phyloP scores from a whole-genome alignment of 1,284 basidiomycete species.

The Peniophora sp. region DNA sequence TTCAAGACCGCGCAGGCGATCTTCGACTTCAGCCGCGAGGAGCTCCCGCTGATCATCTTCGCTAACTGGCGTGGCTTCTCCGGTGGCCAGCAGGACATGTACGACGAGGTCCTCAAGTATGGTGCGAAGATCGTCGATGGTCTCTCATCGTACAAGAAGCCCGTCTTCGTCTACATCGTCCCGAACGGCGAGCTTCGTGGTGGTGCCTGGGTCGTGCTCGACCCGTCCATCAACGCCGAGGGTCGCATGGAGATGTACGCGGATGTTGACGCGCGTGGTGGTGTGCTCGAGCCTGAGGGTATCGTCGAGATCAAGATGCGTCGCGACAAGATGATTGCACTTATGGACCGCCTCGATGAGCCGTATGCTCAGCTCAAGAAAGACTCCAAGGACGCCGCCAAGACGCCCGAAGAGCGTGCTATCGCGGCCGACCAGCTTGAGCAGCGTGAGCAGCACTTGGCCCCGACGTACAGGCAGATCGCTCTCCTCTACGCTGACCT shows the following conservation, averaged over 20 bases:
- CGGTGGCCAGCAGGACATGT: conserved; percentile 98
- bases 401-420: conserved; percentile 68
- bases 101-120: conserved; percentile 90
- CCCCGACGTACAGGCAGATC: conserved; percentile 90
- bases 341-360: conserved; percentile 93
- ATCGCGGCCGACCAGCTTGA: conserved; percentile 62
- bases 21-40: conserved; percentile 97
- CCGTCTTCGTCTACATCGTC: conserved; percentile 98
- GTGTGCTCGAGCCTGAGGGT: conserved; percentile 97
- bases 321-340: conserved; percentile 79
- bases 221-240: conserved; percentile 93
- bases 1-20: conserved; percentile 99
- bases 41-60: conserved; percentile 95
- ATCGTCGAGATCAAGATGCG: conserved; percentile 93
- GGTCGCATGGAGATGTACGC: conserved; percentile 99
- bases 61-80: conserved; percentile 99
- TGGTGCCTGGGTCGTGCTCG: conserved; percentile 98
- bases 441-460: conserved; percentile 76
- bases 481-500: conserved; percentile 95
- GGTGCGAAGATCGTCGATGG: conserved; percentile 98
- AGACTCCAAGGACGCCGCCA: conserved; percentile 67
- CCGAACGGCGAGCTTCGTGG: conserved; percentile 98
- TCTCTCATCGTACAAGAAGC: conserved; percentile 93
- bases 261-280: conserved; percentile 91
- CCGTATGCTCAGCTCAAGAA: conserved; percentile 80